Conservation (phyloP, 2,329 filamentous ascomycete genomes). For the Leptographium galeiforme region DNA sequence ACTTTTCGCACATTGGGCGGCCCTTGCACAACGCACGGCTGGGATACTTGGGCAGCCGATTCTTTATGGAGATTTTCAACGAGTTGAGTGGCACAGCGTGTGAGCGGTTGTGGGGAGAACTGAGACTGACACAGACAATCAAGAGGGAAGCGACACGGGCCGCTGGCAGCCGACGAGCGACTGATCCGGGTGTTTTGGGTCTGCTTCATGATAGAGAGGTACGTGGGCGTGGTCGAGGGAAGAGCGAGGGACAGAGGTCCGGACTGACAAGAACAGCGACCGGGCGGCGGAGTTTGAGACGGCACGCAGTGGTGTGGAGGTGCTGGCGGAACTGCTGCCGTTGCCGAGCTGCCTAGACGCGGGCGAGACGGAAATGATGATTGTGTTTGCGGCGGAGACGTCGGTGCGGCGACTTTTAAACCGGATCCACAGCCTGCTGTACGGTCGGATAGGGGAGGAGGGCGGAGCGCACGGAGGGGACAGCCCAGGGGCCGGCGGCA, state of each 20-base stretch:
- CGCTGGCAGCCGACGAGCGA: slow-evolving; percentile 23
- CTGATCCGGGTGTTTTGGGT: slow-evolving; percentile 55
- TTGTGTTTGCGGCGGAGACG: slow-evolving; percentile 27
- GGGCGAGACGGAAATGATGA: slow-evolving; percentile 20
- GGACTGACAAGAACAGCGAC: slow-evolving; percentile 33
- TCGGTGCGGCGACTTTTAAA: slow-evolving; percentile 27
- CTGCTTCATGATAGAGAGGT: slow-evolving; percentile 60
- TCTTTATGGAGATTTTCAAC: slow-evolving; percentile 18
- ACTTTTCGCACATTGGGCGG: slow-evolving; percentile 22
- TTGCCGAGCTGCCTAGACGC: slow-evolving; percentile 18
- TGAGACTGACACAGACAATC: background rate
- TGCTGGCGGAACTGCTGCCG: slow-evolving; percentile 21
- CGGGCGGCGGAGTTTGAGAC: slow-evolving; percentile 50
- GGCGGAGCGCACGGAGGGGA: slow-evolving; percentile 9
- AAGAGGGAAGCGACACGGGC: background rate
- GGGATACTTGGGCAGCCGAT: slow-evolving; percentile 18
- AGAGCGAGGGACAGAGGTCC: no score
- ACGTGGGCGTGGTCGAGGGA: background rate
- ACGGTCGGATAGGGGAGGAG: slow-evolving; percentile 11
- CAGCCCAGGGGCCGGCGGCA: slow-evolving; percentile 4
- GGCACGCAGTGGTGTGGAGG: slow-evolving; percentile 22
- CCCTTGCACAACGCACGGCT: slow-evolving; percentile 24
- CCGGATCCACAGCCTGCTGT: slow-evolving; percentile 27
- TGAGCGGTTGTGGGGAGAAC: background rate
- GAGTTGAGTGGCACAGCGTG: slow-evolving; percentile 11